phyloP scores from a whole-genome alignment of 108 stramenopile species.

The Nitzschia inconspicua region DNA sequence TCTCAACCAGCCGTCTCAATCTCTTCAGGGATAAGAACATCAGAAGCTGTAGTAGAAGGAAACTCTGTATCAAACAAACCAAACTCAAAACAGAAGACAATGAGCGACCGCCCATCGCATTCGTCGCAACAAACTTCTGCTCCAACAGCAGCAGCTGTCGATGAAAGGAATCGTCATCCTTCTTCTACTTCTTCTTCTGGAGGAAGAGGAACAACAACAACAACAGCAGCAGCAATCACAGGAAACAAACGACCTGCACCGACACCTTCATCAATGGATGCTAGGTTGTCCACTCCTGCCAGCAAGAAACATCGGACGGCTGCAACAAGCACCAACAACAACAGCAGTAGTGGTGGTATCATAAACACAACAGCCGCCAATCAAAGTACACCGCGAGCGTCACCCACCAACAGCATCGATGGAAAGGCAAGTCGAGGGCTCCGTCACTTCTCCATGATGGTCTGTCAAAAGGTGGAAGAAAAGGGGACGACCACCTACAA shows the following conservation, averaged over 20 bases:
- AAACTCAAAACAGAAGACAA: too few relatives aligned
- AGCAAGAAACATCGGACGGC: neutral
- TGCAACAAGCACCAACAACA: neutral
- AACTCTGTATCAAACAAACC: neutral
- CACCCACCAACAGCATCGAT: too few relatives aligned
- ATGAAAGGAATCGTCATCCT: too few relatives aligned
- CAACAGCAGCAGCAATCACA: neutral
- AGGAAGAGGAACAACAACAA: neutral
- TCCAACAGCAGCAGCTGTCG: too few relatives aligned
- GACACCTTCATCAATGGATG: neutral
- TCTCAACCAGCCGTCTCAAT: neutral
- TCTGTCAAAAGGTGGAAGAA: conserved; percentile 92
- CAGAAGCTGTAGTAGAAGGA: neutral
- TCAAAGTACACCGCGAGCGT: too few relatives aligned
- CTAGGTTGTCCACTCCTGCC: neutral
- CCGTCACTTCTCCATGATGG: conserved; percentile 90
- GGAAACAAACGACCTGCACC: neutral
- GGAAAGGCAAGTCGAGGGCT: conserved; percentile 59
- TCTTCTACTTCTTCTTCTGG: neutral
- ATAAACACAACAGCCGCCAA: too few relatives aligned
- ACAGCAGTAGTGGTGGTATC: neutral
- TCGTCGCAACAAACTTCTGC: too few relatives aligned
- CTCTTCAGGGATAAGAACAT: neutral
- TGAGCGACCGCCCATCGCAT: too few relatives aligned
- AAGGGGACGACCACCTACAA: conserved; percentile 92